Evolutionary conservation across 306 rosid genomes (phyloP).

Genomic region (Arachis hypogaea): DNA sequence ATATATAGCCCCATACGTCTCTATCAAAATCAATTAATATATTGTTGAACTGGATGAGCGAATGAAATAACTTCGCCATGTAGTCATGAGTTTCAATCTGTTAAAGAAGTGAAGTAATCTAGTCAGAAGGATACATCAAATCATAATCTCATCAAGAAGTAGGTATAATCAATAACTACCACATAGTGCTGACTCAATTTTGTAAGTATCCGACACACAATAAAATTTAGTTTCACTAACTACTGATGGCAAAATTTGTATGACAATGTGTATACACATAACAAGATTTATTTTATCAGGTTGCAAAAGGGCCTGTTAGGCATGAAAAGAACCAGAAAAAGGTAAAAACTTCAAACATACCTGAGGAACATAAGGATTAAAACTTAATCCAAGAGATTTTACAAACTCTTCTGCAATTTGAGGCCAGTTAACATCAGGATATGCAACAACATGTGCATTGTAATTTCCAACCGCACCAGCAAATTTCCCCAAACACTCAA

Average conservation of each 20-base stretch:
- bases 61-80: constrained; percentile 81
- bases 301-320: background rate
- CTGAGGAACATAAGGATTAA: constrained; percentile 86
- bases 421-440: constrained; percentile 78
- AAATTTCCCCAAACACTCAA: constrained; percentile 82
- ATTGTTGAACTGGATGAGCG: constrained; percentile 71
- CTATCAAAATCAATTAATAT: constrained; percentile 78
- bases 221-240: background rate
- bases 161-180: constrained; percentile 4
- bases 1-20: constrained; percentile 89
- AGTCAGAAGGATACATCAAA: constrained; percentile 32
- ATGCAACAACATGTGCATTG: constrained; percentile 90
- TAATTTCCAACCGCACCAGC: constrained; percentile 99
- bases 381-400: constrained; percentile 71
- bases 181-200: background rate
- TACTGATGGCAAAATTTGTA: background rate
- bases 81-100: constrained; percentile 97
- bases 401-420: constrained; percentile 72
- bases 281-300: background rate
- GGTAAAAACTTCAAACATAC: constrained; percentile 40
- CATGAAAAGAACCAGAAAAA: constrained; percentile 1
- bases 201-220: too few relatives aligned
- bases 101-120: constrained; percentile 31
- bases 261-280: background rate
- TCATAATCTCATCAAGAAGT: constrained; percentile 10